These are phyloP conservation scores for Cryphonectria japonica DNA, from an alignment of 2,329 filamentous ascomycete species.

Conservation along the genomic window DNA sequence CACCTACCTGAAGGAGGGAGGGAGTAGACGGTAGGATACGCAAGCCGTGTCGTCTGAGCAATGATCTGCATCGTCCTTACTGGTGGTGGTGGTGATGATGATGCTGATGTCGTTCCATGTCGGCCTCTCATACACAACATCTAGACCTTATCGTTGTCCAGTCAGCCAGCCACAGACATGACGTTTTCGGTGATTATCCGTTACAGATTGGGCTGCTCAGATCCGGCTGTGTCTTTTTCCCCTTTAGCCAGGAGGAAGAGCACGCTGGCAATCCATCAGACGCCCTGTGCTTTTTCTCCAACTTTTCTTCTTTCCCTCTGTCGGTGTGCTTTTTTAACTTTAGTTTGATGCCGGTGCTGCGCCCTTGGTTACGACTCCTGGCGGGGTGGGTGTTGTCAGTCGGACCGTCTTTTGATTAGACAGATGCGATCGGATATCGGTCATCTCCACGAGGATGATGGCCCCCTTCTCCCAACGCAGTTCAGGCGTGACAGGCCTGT, in stretches of 20 bases:
- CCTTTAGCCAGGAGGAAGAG: not conserved
- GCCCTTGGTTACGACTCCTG: not conserved
- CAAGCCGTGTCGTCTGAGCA: not conserved
- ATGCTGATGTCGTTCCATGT: not conserved
- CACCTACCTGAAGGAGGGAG: not conserved
- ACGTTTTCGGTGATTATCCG: not conserved
- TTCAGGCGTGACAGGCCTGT: not conserved
- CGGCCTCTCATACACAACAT: not conserved
- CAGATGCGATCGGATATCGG: conserved; percentile 17
- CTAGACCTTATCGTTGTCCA: not conserved
- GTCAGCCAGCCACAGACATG: not conserved
- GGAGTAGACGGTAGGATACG: not conserved
- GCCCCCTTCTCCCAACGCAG: not conserved
- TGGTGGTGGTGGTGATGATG: not conserved
- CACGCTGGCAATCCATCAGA: not conserved
- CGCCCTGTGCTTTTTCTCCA: not conserved
- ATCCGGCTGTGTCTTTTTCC: too few species aligned
- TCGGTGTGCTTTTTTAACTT: too few species aligned
- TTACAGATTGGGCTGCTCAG: not conserved
- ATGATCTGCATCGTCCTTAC: not conserved
- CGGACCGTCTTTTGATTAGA: conserved; percentile 25
- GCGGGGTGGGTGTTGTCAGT: not conserved
- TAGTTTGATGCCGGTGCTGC: not conserved
- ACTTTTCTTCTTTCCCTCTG: not conserved
- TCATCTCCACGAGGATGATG: conserved; percentile 24